Percentiles rank a stretch among this genome's conserved stretches.
Evolutionary conservation across 2,329 filamentous ascomycete species (phyloP).

Genomic region (Colletotrichum sp.): DNA sequence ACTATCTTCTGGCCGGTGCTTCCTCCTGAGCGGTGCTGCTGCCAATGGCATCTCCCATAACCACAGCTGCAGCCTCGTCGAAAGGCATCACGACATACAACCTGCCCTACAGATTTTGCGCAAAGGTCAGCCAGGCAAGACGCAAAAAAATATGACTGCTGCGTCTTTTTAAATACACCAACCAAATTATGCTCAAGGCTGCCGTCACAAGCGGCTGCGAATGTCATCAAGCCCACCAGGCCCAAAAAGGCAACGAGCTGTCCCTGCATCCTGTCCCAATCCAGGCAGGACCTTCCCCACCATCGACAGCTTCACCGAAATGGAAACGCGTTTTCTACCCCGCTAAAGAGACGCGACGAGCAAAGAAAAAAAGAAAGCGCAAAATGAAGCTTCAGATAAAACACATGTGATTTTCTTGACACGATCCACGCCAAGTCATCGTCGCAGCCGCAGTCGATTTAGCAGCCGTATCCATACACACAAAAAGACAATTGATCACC

Average conservation of each 20-base stretch:
- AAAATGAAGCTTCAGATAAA: not conserved
- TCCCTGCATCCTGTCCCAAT: slow-evolving; percentile 17
- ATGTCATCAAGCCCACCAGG: slow-evolving; percentile 2
- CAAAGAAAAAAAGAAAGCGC: not conserved
- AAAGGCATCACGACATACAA: not conserved
- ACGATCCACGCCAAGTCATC: not conserved
- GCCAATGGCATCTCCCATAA: not conserved
- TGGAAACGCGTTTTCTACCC: not conserved
- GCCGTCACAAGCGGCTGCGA: not conserved
- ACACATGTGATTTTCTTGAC: not conserved
- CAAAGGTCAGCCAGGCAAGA: not conserved
- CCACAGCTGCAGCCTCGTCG: not conserved
- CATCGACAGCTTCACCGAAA: not conserved
- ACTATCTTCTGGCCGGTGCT: not conserved
- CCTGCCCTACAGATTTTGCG: not conserved
- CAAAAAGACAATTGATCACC: not conserved
- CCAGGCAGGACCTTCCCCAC: slow-evolving; percentile 5
- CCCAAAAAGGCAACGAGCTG: slow-evolving; percentile 20
- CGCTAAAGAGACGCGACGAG: not conserved
- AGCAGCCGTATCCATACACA: not conserved
- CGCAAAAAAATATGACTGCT: not conserved
- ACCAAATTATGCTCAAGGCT: not conserved
- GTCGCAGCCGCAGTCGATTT: not conserved
- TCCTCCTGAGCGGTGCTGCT: no score
- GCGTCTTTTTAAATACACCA: not conserved